phyloP scores from a whole-genome alignment of 2,329 filamentous ascomycete species.

The Epichloe hybrida region DNA sequence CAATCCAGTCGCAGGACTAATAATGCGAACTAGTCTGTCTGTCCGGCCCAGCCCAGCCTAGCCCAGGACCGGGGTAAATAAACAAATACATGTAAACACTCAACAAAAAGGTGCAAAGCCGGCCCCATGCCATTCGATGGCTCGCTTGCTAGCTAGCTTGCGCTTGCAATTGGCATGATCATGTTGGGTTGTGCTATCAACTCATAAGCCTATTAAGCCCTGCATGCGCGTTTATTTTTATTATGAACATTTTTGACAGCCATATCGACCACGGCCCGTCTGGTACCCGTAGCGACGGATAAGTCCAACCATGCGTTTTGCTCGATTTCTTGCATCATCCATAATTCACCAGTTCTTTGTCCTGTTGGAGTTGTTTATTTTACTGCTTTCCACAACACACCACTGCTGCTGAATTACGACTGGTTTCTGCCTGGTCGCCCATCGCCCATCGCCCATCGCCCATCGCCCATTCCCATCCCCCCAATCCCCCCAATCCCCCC shows the following conservation, averaged over 20 bases:
- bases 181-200: too few species aligned
- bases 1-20: not conserved
- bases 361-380: not conserved
- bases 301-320: not conserved
- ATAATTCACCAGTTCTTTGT: not conserved
- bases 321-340: not conserved
- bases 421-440: not conserved
- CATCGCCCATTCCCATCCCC: not conserved
- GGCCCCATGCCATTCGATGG: not conserved
- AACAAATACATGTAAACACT: conserved; percentile 4
- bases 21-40: too few species aligned
- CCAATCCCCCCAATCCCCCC: not conserved
- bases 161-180: too few species aligned
- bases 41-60: not conserved
- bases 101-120: not conserved
- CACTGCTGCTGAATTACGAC: not conserved
- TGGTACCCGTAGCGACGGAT: conserved; percentile 2
- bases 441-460: not conserved
- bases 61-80: not conserved
- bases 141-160: too few species aligned
- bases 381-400: not conserved
- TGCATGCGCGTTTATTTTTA: too few species aligned
- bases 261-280: not conserved
- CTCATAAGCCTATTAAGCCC: too few species aligned
- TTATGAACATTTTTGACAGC: not conserved